Evolutionary conservation across 441 rosid genomes (phyloP), one percentile per base, ranked within the genome.

Genomic region (Populus hybrid): DNA sequence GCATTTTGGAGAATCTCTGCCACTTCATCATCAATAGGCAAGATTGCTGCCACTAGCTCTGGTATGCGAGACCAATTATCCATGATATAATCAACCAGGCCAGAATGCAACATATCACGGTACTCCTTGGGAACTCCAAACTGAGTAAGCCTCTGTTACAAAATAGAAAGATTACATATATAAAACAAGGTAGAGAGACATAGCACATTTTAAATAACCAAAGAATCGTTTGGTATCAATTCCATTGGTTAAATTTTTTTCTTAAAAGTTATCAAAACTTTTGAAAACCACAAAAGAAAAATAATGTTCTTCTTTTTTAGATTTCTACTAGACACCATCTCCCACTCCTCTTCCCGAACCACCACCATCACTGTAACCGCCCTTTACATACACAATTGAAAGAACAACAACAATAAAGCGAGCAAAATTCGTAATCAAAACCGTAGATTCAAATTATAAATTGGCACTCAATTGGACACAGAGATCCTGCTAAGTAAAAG

Each of bases 21-120:
- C 77, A 92, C 89, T 75, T 94, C 98, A 71, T 88, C 94, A 63
- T 96, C 94, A 2, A 84, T 68, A 28, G 97, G 97, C 83, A 97
- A 79, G 65, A 93, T 87, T 20, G 89, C 87, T 76, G 85, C 82
- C 40, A 96, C 94, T 40, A 94, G 21, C 74, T 86, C 90, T 0
- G 88, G 76, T 66, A 85, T 82, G 87, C 64, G 77, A 7, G 85
- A 81, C 79, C 35, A 71, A 71, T 89, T 86, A 77, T 82, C 84
- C 72, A 10, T 83, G 70, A 87, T 85, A 79, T 86, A 93, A 68
- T 81, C 88, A 80, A 91, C 93, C 63, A 93, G 36, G 16, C 94
- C 97, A 70, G 78, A 63, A 79, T 76, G 84, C 72, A 34, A 67
- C 76, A 76, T 86, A 70, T 86, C 81, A 32, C 87, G 87, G 72